These are phyloP conservation scores for Hypomyces perniciosus DNA, from an alignment of 2,329 filamentous ascomycete species.

Conservation along the genomic window DNA sequence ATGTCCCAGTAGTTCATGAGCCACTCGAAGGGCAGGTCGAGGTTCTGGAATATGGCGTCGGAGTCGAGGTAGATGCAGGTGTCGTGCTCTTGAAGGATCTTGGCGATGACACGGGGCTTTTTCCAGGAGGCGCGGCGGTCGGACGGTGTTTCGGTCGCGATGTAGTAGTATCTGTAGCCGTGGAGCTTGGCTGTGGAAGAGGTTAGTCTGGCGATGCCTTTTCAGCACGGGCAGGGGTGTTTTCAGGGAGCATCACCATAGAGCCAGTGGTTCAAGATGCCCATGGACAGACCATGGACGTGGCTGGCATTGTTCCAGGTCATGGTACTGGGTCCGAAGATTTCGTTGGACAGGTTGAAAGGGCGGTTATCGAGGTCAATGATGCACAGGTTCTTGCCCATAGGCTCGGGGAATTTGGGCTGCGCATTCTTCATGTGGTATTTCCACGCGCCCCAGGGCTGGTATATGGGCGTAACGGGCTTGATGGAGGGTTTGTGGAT, in stretches of 20 bases:
- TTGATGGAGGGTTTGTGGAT: conserved; percentile 26
- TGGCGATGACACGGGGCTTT: conserved; percentile 37
- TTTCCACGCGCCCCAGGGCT: conserved; percentile 28
- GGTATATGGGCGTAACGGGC: conserved; percentile 23
- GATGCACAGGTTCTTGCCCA: conserved; percentile 38
- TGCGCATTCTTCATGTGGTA: conserved; percentile 23
- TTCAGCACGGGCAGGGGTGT: not conserved
- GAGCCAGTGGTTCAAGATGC: conserved; percentile 39
- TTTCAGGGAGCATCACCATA: conserved; percentile 27
- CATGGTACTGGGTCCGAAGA: conserved; percentile 31
- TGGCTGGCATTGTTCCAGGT: conserved; percentile 28
- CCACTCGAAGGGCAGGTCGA: conserved; percentile 42
- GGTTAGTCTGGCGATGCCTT: conserved; percentile 15
- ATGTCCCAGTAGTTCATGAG: conserved; percentile 43
- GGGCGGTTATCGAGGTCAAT: conserved; percentile 39
- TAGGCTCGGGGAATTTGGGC: conserved; percentile 25
- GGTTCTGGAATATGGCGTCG: conserved; percentile 38
- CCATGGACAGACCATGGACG: conserved; percentile 33
- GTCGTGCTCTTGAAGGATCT: conserved; percentile 38
- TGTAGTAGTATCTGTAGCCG: conserved; percentile 42
- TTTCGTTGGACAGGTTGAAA: conserved; percentile 29
- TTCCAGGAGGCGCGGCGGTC: conserved; percentile 43
- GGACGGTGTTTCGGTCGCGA: conserved; percentile 31
- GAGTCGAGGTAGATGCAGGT: conserved; percentile 40
- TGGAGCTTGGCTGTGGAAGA: conserved; percentile 34